Base-by-base conservation (phyloP, 805 yeast genomes). In the Saturnispora mendoncae region DNA sequence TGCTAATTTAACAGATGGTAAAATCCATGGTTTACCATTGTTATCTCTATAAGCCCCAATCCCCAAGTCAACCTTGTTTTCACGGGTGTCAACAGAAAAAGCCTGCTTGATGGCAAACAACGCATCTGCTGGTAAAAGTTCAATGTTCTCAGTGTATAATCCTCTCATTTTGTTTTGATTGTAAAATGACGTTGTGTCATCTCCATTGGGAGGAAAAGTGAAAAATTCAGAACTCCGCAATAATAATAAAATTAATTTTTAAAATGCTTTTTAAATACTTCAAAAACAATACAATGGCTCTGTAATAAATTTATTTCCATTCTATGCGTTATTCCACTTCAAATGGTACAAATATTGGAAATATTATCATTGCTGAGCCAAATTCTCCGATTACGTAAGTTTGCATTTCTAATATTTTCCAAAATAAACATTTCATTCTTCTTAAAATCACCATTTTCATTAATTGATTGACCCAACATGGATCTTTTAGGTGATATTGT, bases 41-140 rank as follows among this genome's bases (percentile, higher is more conserved):
- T 84, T 78, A 61, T 87, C 95, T 60, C 98, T 76, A 69, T 90
- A 90, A n/a, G 97, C 90, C 41, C 98, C 94, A 21, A 82, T 85
- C 47, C 92, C 90, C 49, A 84, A 68, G 58, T 87, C 95, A 38
- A 86, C 95, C 62, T 86, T 88, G 45, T 65, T 63, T 2, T 69
- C 15, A 44, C 90, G 67, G 3, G 71, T 13, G 55, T 84, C 94
- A 30, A 71, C 68, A 19, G 60, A 54, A 55, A 64, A 76, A 57
- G 90, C 69, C 32, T 80, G 79, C 61, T 81, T 83, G 49, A 87
- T 72, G 6, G 83, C 92, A 53, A 87, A 88, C 41, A 87, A 71
- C 6, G 95, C 87, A 62, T 87, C 97, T 24, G 90, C 82, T 21
- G 95, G 95, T 46, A 82, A 65, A 52, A 71, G 74, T 38, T 69